Base-by-base conservation (phyloP, 805 yeast species). In the Candida ponderosae region DNA sequence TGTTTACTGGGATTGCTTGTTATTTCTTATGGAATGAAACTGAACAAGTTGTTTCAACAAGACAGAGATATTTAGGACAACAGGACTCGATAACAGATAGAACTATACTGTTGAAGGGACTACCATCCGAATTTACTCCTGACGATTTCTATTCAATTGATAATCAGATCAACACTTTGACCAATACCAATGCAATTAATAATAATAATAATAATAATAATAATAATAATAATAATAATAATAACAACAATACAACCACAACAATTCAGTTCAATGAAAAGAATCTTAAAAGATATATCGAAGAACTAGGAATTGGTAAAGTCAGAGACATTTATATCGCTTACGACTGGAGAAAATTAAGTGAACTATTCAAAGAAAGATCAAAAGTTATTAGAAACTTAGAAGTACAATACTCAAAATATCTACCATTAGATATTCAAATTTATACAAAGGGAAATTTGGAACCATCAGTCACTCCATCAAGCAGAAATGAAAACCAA, bases 31-130 rank as follows among this genome's bases (percentile, higher is more conserved):
- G 81, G 57, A 64, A 74, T 14, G 90, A 84, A 51, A 83, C 97
- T 0, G 69, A 68, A 44, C 69, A 72, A 35, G 86, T 93, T 29
- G 86, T 90, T 23, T 63, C 68, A 33, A 80, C 83, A 47, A 72
- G 98, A 41, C 98, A 90, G 59, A 62, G 61, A 37, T 83, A 84
- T 51, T 65, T 93, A 43, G 97, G 97, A 0, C 74, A 73, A 43
- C 97, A 89, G 54, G 81, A 82, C 53, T 81, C 95, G 4, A 71
- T 90, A 38, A 87, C 97, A 0, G 97, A 90, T 65, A 71, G 96
- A 53, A 93, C 97, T 1, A 80, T 93, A 33, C 65, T 89, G 37
- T 57, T 90, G 8, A 79, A 89, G 34, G 97, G 97, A 0, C 81
- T 90, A 6, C 97, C 97, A 1, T 79, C 81, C 0, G 77, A 79